phyloP scores from a whole-genome alignment of 257 asterid genomes.

The Schizonepeta tenuifolia region DNA sequence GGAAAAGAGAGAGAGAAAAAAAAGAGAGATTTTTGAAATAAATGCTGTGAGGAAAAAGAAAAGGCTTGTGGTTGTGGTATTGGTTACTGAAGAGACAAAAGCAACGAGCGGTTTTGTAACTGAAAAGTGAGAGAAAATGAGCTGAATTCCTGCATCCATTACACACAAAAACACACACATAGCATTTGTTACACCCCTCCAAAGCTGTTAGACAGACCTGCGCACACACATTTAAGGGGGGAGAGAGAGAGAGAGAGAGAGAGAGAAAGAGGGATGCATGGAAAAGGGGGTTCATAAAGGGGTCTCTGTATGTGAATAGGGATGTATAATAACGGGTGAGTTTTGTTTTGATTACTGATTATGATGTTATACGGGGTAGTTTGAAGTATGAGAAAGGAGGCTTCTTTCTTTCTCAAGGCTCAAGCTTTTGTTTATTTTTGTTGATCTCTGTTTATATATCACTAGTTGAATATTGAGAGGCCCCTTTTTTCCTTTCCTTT shows the following conservation, averaged over 20 bases:
- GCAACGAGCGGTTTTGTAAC: constrained; percentile 72
- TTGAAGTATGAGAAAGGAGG: constrained; percentile 45
- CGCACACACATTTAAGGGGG: constrained; percentile 29
- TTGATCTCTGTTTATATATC: constrained; percentile 21
- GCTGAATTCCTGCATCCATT: constrained; percentile 45
- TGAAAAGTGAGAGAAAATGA: constrained; percentile 62
- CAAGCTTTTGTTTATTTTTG: constrained; percentile 13
- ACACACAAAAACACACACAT: constrained; percentile 35
- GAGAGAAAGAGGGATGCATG: constrained; percentile 36
- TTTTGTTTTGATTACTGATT: constrained; percentile 46
- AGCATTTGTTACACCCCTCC: constrained; percentile 38
- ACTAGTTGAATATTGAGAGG: constrained; percentile 12
- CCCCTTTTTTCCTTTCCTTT: not conserved
- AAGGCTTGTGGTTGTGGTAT: constrained; percentile 51
- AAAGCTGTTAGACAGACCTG: constrained; percentile 44
- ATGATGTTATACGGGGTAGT: constrained; percentile 49
- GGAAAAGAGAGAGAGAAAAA: not conserved
- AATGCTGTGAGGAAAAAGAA: constrained; percentile 30
- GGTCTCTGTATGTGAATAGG: constrained; percentile 40
- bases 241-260: constrained; percentile 20
- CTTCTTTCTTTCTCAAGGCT: constrained; percentile 29
- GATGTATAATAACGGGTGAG: constrained; percentile 42
- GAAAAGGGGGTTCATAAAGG: constrained; percentile 39
- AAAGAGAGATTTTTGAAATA: constrained; percentile 27
- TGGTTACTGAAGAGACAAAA: constrained; percentile 54